Evolutionary conservation across 345 rosid genomes (phyloP).

Genomic region (Aquilaria yunnanensis): DNA sequence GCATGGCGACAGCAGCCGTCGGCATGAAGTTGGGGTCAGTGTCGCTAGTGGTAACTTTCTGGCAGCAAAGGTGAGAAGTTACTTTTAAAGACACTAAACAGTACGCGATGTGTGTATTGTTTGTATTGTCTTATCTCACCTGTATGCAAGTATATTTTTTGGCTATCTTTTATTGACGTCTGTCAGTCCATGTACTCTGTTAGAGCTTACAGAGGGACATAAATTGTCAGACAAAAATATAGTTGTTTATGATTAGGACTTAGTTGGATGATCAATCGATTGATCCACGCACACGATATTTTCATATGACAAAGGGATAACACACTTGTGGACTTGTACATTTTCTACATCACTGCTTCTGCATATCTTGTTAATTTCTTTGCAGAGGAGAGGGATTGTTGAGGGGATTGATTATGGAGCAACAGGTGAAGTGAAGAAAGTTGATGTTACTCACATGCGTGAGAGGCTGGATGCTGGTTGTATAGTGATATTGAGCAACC

Average conservation of each 20-base stretch:
- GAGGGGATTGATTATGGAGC: conserved; percentile 94
- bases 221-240: no score
- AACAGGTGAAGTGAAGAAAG: conserved; percentile 93
- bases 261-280: no score
- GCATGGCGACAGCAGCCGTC: conserved; percentile 87
- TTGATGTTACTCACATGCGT: conserved; percentile 71
- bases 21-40: conserved; percentile 88
- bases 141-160: neutral
- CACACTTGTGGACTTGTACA: neutral
- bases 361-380: conserved; percentile 11
- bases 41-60: conserved; percentile 97
- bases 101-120: neutral
- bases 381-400: conserved; percentile 92
- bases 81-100: no score
- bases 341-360: conserved; percentile 5
- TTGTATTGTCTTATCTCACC: neutral
- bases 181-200: neutral
- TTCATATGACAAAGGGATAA: no score
- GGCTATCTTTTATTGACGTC: no score
- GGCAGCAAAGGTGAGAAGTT: conserved; percentile 70
- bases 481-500: conserved; percentile 75
- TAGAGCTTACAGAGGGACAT: no score
- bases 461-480: conserved; percentile 91
- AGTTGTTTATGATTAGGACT: no score
- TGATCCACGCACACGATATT: no score